These are phyloP conservation scores for sunflower (Helianthus annuus) DNA, from an alignment of 129 eudicot species.

Conservation along the genomic window HanXRQr2.0-SUNRISE NC_035443.2:3248673-3249172, in stretches of 20 bases:
- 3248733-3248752: too few species aligned
- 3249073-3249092: not conserved
- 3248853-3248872: not conserved
- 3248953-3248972: not conserved
- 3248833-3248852: too few species aligned
- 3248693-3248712: too few species aligned
- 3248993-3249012: not conserved
- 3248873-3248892: not conserved
- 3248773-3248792: too few species aligned
- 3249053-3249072: not conserved
- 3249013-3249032: too few species aligned
- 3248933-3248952: not conserved
- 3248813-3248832: too few species aligned
- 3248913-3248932: not conserved
- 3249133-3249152: not conserved
- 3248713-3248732: too few species aligned
- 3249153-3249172: not conserved
- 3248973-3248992: conserved; percentile 3
- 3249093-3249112: not conserved
- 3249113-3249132: not conserved
- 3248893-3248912: not conserved
- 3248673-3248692: too few species aligned
- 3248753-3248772: too few species aligned
- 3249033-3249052: not conserved
- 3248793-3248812: too few species aligned